Evolutionary conservation across 129 eudicot genomes (phyloP).

Genomic region (Centella asiatica): DNA sequence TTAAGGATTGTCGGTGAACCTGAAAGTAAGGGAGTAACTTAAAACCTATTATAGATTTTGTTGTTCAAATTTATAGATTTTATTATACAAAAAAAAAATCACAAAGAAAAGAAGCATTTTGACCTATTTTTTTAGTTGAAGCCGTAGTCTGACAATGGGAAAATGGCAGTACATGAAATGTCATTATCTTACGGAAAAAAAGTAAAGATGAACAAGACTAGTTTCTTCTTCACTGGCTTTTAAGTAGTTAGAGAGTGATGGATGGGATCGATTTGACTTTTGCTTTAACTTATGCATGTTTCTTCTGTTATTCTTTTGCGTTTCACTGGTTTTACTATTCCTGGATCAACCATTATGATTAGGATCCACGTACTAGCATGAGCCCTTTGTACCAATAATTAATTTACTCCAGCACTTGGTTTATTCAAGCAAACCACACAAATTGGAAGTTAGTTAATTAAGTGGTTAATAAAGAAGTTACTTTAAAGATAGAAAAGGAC

Average conservation of each 20-base stretch:
- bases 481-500: constrained; percentile 4
- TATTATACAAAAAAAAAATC: background rate
- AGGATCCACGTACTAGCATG: background rate
- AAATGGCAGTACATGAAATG: background rate
- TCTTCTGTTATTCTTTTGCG: background rate
- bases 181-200: background rate
- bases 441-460: background rate
- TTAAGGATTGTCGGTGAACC: too few relatives aligned
- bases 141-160: background rate
- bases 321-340: background rate
- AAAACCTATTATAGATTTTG: too few relatives aligned
- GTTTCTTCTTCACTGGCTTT: background rate
- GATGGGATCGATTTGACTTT: background rate
- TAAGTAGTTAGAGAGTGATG: constrained; percentile 3
- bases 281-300: background rate
- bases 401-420: background rate
- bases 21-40: too few relatives aligned
- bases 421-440: background rate
- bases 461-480: background rate
- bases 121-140: too few relatives aligned
- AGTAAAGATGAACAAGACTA: background rate
- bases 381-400: background rate
- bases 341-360: background rate
- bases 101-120: background rate
- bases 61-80: too few relatives aligned